Evolutionary conservation across 345 rosid species (phyloP), one percentile per base, ranked within the genome.

Genomic region (Hibiscus mutabilis): DNA sequence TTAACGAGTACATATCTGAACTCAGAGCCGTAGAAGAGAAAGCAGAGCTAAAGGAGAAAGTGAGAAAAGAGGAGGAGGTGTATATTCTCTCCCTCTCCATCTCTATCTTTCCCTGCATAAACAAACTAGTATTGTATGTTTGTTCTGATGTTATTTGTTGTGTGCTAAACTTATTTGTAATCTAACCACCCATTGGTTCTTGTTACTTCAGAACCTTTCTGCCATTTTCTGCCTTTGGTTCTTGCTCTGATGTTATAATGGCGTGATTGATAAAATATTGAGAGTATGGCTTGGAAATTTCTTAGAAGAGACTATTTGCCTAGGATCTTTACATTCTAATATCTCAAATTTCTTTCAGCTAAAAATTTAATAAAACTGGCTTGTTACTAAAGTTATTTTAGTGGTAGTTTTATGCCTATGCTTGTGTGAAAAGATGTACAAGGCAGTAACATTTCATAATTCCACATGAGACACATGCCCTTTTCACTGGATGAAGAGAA

Each of bases 21-120:
- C 82, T 95, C 72, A 95, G 86, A 81, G 87, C 91, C 68, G 83
- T 77, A 4, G 85, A 86, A 73, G 85, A 82, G 70, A 89, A 83
- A 81, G 91, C 78, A 52, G 93, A 82, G 52, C 82, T 80, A 74
- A 89, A 82, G 72, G 83, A 83, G 81, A 92, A 88, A 79, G 79
- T 86, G 75, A 89, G 82, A 82, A 81, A 79, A 55, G 92, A 83
- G 25, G 99, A 92, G 81, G 91, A 92, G 99, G 99, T 95, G 79
- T 66, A 60, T 16, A 56, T 22, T 70, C 13, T 52, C 47, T 59
- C 60, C n/a, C 49, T 53, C 25, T 18, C 25, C 58, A 24, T 19
- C 13, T 53, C 25, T 53, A 18, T 53, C 67, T 33, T 47, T 56
- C 24, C 19, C 13, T 37, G 14, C 42, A 42, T 27, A 12, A 57